phyloP scores from a whole-genome alignment of 345 rosid species.

The Citrus sp. region DNA sequence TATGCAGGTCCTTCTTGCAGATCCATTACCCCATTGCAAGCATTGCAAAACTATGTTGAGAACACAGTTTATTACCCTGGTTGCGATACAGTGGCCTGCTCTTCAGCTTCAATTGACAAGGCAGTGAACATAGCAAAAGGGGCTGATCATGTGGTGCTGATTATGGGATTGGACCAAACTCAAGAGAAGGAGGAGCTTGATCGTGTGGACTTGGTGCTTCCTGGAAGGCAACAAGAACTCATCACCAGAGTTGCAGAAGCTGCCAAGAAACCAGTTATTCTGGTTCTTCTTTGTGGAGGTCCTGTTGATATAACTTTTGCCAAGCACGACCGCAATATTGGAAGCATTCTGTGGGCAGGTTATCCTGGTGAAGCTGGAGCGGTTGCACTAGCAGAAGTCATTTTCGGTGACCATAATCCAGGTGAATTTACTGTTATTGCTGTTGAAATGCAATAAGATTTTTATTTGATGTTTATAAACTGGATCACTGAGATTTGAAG shows the following conservation, averaged over 20 bases:
- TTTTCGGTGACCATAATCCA: constrained; percentile 89
- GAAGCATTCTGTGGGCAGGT: constrained; percentile 90
- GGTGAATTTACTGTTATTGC: constrained; percentile 34
- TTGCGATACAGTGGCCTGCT: constrained; percentile 66
- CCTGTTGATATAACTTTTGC: constrained; percentile 80
- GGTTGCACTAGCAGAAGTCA: constrained; percentile 70
- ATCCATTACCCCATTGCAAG: constrained; percentile 54
- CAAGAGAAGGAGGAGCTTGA: constrained; percentile 75
- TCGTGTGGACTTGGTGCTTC: constrained; percentile 63
- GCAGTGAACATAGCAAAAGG: constrained; percentile 50
- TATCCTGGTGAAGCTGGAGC: constrained; percentile 95
- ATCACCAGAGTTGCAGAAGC: constrained; percentile 54
- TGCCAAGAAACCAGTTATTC: constrained; percentile 61
- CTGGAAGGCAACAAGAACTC: constrained; percentile 73
- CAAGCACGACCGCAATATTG: constrained; percentile 43
- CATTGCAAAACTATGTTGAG: constrained; percentile 45
- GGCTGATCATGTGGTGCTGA: constrained; percentile 65
- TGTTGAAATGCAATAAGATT: neutral
- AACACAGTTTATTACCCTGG: constrained; percentile 48
- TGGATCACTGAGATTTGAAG: neutral
- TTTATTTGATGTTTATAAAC: neutral
- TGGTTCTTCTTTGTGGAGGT: constrained; percentile 82
- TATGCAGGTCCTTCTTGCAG: constrained; percentile 81
- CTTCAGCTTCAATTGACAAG: constrained; percentile 44
- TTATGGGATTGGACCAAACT: constrained; percentile 85